phyloP scores from a whole-genome alignment of 805 yeast genomes.

The Zygoascus tannicola region DNA sequence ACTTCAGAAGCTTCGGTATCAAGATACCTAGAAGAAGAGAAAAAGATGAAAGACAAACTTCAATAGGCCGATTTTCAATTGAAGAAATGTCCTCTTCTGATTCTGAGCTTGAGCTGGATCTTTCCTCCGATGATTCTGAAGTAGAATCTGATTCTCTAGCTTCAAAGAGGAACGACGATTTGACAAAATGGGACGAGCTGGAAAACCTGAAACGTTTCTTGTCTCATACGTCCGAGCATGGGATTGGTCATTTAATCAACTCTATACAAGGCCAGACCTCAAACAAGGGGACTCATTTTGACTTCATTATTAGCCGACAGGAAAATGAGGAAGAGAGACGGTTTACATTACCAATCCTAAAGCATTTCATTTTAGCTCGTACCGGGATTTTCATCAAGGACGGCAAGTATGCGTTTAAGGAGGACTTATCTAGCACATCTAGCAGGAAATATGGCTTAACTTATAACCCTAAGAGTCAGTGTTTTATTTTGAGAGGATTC shows the following conservation, averaged over 20 bases:
- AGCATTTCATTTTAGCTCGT: not conserved
- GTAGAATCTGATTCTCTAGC: not conserved
- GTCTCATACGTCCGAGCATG: not conserved
- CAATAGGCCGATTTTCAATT: not conserved
- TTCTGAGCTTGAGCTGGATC: not conserved
- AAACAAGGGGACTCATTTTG: not conserved
- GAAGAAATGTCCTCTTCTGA: not conserved
- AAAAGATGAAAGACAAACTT: not conserved
- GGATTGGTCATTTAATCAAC: not conserved
- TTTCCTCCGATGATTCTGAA: not conserved
- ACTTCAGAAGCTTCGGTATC: not conserved
- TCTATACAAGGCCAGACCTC: not conserved
- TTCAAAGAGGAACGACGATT: not conserved
- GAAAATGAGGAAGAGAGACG: not conserved
- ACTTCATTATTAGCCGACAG: not conserved
- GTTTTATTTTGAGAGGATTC: constrained; percentile 16
- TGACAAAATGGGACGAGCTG: not conserved
- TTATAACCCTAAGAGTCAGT: not conserved
- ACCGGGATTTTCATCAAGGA: not conserved
- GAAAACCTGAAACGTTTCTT: not conserved
- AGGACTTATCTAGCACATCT: not conserved
- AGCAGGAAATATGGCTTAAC: not conserved
- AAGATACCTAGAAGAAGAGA: not conserved
- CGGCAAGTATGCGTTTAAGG: not conserved
- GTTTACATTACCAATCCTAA: not conserved